Evolutionary conservation across 495 filamentous ascomycete genomes (phyloP), one percentile per base, ranked within the genome.

Genomic region (Xylaria castorea): DNA sequence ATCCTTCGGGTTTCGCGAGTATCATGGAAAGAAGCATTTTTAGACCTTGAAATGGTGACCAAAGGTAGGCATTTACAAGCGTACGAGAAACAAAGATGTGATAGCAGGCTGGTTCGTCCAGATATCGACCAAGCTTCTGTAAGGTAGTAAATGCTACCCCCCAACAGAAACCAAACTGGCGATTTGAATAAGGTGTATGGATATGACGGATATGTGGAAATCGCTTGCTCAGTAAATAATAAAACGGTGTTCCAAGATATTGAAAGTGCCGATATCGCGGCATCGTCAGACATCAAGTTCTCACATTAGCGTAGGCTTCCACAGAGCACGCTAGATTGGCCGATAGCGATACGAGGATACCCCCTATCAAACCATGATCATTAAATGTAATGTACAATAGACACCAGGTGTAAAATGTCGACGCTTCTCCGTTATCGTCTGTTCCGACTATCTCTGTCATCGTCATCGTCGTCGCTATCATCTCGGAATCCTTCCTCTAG

Each of bases 401-500:
- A 40, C 16, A 11, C 40, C 36, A 44, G 42, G 51, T 46, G 58
- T 30, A 38, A 27, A 32, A n/a, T 46, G 27, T 38, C 22, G 27
- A 46, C 58, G 61, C 30, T 20, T 14, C 36, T 14, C 46, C 32
- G 42, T 60, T 74, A 77, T 61, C 75, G 71, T 66, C 74, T 70
- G 20, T 20, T 74, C 42, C 44, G 62, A 30, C 68, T 57, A 48
- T 67, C 38, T 38, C 74, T 63, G 20, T 71, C 36, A 30, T 74
- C 71, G 66, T 93, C 92, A 60, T 93, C 92, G 40, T 89, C 87
- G 71, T 92, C 91, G 79, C 93, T 94, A 77, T 94, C 92, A 82
- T 94, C 92, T 84, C 89, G 90, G 78, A 97, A 97, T 1, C 92
- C 93, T 71, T 93, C 89, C 80, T 96, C 93, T 68, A 97, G 70